phyloP scores from a whole-genome alignment of 345 rosid genomes.

The Rhodomyrtus tomentosa region DNA sequence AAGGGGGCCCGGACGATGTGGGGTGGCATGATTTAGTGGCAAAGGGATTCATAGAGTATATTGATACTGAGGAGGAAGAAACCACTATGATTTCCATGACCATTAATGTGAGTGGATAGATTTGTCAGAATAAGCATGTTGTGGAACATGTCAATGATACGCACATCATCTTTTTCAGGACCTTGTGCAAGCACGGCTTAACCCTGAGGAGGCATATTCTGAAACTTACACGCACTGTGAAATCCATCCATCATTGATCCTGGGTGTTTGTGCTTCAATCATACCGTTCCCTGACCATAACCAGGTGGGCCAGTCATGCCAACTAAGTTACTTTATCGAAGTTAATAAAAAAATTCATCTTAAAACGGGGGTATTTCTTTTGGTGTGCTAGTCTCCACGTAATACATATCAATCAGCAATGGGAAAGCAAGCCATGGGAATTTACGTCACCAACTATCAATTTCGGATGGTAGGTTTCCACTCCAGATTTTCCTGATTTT shows the following conservation, averaged over 20 bases:
- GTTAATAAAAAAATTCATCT: background rate
- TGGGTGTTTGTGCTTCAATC: conserved; percentile 97
- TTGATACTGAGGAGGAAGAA: conserved; percentile 98
- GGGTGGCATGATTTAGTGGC: conserved; percentile 96
- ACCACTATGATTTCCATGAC: conserved; percentile 99
- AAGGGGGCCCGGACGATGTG: conserved; percentile 54
- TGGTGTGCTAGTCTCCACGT: conserved; percentile 76
- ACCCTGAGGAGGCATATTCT: conserved; percentile 71
- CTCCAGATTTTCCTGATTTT: background rate
- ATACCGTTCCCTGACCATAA: conserved; percentile 99
- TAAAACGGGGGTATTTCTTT: background rate
- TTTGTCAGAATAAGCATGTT: background rate
- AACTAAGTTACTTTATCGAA: background rate
- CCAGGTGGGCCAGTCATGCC: conserved; percentile 40
- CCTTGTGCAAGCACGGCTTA: conserved; percentile 75
- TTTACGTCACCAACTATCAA: conserved; percentile 95
- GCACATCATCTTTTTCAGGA: conserved; percentile 33
- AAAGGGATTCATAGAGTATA: conserved; percentile 81
- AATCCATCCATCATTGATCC: conserved; percentile 92
- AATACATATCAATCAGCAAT: conserved; percentile 98
- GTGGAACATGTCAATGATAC: background rate
- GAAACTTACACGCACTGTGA: conserved; percentile 95
- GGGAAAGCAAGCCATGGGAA: conserved; percentile 99
- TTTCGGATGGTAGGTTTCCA: conserved; percentile 67
- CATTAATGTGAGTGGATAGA: conserved; percentile 56